phyloP scores from a whole-genome alignment of 176 grass and related monocot genomes.

The Alopecurus myosuroides region DNA sequence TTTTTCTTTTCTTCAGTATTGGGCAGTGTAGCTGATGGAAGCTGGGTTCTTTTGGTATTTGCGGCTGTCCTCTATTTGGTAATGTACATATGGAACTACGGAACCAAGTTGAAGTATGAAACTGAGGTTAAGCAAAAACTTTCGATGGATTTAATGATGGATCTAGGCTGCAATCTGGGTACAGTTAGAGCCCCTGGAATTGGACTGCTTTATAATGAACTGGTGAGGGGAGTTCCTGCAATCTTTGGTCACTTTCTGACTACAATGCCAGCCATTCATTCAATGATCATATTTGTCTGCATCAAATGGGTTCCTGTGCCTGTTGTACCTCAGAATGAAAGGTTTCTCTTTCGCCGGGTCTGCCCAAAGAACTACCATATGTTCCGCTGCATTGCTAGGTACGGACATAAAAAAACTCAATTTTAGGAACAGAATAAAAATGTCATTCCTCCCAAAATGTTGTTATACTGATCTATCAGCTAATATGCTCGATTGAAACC shows the following conservation, averaged over 20 bases:
- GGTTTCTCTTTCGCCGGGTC: slow-evolving; percentile 93
- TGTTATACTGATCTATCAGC: slow-evolving; percentile 2
- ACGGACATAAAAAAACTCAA: neutral
- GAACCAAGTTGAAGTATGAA: slow-evolving; percentile 92
- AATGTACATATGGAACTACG: slow-evolving; percentile 98
- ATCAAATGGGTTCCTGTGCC: slow-evolving; percentile 98
- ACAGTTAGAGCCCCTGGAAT: slow-evolving; percentile 94
- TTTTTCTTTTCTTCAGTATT: slow-evolving; percentile 95
- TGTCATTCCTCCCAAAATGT: neutral
- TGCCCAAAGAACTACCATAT: slow-evolving; percentile 92
- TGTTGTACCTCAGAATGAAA: slow-evolving; percentile 89
- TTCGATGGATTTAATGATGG: slow-evolving; percentile 73
- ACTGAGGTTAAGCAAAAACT: slow-evolving; percentile 97
- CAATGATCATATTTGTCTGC: slow-evolving; percentile 98
- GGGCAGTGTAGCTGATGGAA: slow-evolving; percentile 75
- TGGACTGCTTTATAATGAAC: slow-evolving; percentile 94
- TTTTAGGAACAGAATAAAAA: neutral
- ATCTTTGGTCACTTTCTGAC: slow-evolving; percentile 93
- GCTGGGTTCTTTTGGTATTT: slow-evolving; percentile 92
- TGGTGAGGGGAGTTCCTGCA: slow-evolving; percentile 87
- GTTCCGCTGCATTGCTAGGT: slow-evolving; percentile 98
- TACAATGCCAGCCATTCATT: slow-evolving; percentile 95
- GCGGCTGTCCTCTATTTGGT: slow-evolving; percentile 72
- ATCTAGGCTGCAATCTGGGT: slow-evolving; percentile 87
- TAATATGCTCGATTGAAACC: neutral